Percentiles rank a stretch among this genome's conserved stretches.
Evolutionary conservation across 1,284 basidiomycete genomes (phyloP).

Genomic region (Microbotryomycetes sp.): DNA sequence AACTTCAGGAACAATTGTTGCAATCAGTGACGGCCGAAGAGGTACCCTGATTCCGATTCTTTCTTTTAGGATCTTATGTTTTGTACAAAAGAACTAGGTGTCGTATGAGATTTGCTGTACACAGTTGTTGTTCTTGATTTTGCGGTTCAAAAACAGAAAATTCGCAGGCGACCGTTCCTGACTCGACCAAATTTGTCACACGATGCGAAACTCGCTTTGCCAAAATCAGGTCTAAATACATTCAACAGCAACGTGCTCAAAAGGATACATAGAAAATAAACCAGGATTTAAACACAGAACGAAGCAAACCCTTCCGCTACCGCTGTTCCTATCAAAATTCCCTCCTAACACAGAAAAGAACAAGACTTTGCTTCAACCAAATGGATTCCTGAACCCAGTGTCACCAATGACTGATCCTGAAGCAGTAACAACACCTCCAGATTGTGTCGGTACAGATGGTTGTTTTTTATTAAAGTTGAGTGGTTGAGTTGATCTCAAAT

Average conservation of each 20-base stretch:
- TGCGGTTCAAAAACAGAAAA: too few relatives aligned
- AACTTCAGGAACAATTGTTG: not conserved
- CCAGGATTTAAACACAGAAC: too few relatives aligned
- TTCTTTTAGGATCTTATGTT: too few relatives aligned
- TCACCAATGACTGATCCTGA: not conserved
- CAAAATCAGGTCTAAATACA: too few relatives aligned
- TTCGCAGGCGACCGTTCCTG: too few relatives aligned
- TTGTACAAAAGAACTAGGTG: too few relatives aligned
- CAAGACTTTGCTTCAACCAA: not conserved
- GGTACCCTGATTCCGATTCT: not conserved
- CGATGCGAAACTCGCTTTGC: too few relatives aligned
- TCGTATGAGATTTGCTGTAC: too few relatives aligned
- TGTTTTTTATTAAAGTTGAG: not conserved
- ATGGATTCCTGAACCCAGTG: constrained; percentile 3
- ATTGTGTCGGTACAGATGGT: not conserved
- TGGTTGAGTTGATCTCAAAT: not conserved
- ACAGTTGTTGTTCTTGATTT: too few relatives aligned
- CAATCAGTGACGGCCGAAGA: not conserved
- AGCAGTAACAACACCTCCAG: not conserved
- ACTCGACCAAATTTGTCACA: too few relatives aligned
- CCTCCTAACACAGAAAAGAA: not conserved
- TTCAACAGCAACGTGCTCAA: too few relatives aligned
- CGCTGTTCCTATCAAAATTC: not conserved
- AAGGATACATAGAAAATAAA: not conserved
- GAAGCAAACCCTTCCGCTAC: too few relatives aligned